Base-by-base conservation (phyloP, 805 yeast species). In the Middelhovenomyces tepae region DNA sequence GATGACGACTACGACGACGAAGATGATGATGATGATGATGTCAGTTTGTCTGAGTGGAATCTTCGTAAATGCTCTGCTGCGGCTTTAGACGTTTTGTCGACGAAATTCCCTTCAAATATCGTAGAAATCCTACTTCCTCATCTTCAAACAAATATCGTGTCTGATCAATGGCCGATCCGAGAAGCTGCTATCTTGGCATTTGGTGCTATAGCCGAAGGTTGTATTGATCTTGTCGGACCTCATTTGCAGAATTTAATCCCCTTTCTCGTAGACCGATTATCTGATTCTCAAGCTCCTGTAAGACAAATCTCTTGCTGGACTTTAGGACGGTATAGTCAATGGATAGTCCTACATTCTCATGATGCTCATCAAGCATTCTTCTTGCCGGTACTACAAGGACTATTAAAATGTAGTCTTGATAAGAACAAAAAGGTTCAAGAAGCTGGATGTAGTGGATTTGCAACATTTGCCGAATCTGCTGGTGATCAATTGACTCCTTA, bases 221-320 rank as follows among this genome's bases (percentile, higher is more conserved):
- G 94, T 45, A 64, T 78, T 28, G 83, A 78, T 36, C 67, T 71
- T 33, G 76, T 86, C 4, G 58, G 75, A 14, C 74, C 73, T 25
- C 81, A 81, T 46, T 62, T 91, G 25, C 94, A 95, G 2, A 71
- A 75, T 18, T 61, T 91, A 29, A 75, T 89, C 21, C 95, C 95
- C 22, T 86, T 78, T 51, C 64, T 91, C 40, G 86, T 86, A 17
- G 84, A 85, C 37, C 67, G 93, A 48, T 60, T 87, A 38, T 65
- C 65, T 34, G 96, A 87, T 54, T 48, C 48, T 22, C 79, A 86
- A 57, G 78, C 94, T 6, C 71, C 94, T 14, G 94, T 91, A 4
- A 70, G 97, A 44, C 94, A 85, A 56, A 91, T 91, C 33, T 64
- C 95, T 0, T 89, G 97, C 62, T 91, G 98, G 98, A 83, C 97